Evolutionary conservation across 768 basidiomycete species (phyloP), one percentile per base, ranked within the genome.

Genomic region (Tricholomella constricta): DNA sequence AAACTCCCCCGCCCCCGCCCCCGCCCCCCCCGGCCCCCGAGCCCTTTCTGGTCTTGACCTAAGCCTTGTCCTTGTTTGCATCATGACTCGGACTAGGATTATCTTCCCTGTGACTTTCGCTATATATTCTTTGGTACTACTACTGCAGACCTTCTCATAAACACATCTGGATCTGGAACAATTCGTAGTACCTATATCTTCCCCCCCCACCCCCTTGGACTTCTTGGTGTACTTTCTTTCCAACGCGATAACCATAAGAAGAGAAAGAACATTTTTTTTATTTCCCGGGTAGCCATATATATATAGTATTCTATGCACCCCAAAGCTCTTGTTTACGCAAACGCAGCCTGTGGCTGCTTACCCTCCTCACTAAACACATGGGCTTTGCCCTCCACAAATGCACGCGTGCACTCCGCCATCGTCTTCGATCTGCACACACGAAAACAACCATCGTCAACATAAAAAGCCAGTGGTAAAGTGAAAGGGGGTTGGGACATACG

Each of bases 351-450:
- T 29, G 70, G 76, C 66, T 55, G 73, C 58, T 78, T 80, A 40
- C 78, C 76, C 34, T 74, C 66, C 37, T 78, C 75, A 46, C 75
- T 74, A 60, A 84, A 79, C 42, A 78, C 81, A 62, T 81, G 78
- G 62, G 81, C 76, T 73, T 89, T 85, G 27, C 82, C 85, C 66
- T 86, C 86, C 56, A 88, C 87, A 65, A 95, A 96, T 17, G 93
- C 80, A 42, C 88, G 85, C 12, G 89, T 90, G 68, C 94, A 96
- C 60, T 94, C 89, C 1, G 94, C 94, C 94, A 97, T 97, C 31
- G 94, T 95, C 31, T 92, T 89, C n/a, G 91, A 93, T 40, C 89
- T 92, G 60, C 15, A 50, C 17, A 11, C 11, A 6, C 32, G 46
- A n/a, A 44, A 26, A 26, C 6, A 35, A 41, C 6, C 26, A 19